Evolutionary conservation across 257 asterid genomes (phyloP).

Genomic region (Solanum sitiens): DNA sequence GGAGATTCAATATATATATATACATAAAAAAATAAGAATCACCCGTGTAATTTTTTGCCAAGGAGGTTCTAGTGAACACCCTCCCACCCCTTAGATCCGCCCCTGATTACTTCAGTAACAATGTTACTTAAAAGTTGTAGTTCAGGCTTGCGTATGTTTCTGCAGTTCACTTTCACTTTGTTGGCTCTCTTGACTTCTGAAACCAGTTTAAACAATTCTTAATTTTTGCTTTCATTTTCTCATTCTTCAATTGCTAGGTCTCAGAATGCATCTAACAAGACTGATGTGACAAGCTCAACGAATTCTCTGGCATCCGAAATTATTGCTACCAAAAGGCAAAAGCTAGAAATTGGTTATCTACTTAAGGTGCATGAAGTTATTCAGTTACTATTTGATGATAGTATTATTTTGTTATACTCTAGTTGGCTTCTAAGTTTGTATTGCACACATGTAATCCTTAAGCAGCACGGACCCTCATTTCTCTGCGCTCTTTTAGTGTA

Average conservation of each 20-base stretch:
- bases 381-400: not conserved
- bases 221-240: not conserved
- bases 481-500: not conserved
- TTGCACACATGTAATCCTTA: not conserved
- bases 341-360: slow-evolving; percentile 72
- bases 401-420: not conserved
- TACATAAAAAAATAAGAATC: not conserved
- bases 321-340: slow-evolving; percentile 65
- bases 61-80: not conserved
- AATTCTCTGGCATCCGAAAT: slow-evolving; percentile 17
- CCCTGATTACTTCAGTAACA: not conserved
- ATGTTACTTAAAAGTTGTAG: not conserved
- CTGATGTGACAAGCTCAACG: slow-evolving; percentile 13
- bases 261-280: slow-evolving; percentile 16
- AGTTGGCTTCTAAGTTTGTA: not conserved
- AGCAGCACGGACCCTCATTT: not conserved
- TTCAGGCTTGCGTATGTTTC: not conserved
- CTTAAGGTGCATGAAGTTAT: slow-evolving; percentile 33
- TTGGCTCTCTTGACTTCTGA: not conserved
- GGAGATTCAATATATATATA: not conserved
- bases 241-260: slow-evolving; percentile 26
- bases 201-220: not conserved
- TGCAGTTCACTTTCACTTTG: not conserved
- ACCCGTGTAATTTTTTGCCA: not conserved
- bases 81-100: not conserved